A percentile compares a stretch with the other conserved stretches of the same genome.
These are phyloP conservation scores for Gnetum montanum DNA, from an alignment of 75 land plant species.

Conservation along the genomic window DNA sequence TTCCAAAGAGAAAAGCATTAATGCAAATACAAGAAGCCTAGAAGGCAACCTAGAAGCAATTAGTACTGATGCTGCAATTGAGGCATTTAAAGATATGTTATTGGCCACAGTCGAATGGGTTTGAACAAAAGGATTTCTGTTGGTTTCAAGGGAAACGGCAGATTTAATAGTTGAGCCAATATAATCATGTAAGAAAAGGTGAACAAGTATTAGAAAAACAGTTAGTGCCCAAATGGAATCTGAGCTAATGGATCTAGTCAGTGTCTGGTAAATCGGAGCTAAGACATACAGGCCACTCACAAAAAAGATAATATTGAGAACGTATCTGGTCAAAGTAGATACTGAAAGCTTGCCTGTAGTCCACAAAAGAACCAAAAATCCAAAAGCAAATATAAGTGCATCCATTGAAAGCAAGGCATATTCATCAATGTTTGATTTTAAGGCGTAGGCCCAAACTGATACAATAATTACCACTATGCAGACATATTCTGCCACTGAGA, in stretches of 20 bases:
- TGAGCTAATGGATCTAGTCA: conserved; percentile 86
- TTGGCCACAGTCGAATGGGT: conserved; percentile 47
- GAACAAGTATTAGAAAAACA: conserved; percentile 59
- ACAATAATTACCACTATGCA: conserved; percentile 65
- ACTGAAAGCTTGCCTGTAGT: conserved; percentile 46
- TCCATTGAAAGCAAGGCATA: conserved; percentile 53
- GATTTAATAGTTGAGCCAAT: conserved; percentile 60
- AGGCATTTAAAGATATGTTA: conserved; percentile 79
- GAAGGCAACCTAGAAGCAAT: conserved; percentile 91
- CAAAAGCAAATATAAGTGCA: conserved; percentile 42
- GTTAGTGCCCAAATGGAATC: conserved; percentile 91
- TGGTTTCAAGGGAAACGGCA: conserved; percentile 26
- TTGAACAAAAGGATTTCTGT: conserved; percentile 5
- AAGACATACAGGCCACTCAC: conserved; percentile 71
- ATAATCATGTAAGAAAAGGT: conserved; percentile 89
- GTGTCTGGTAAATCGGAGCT: conserved; percentile 85
- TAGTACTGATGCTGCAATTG: conserved; percentile 85
- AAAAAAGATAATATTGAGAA: conserved; percentile 56
- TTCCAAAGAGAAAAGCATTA: conserved; percentile 88
- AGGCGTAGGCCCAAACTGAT: conserved; percentile 73
- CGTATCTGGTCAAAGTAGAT: conserved; percentile 26
- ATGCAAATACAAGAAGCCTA: conserved; percentile 75
- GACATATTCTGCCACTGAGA: conserved; percentile 74
- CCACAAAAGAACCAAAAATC: conserved; percentile 47
- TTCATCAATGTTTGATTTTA: conserved; percentile 45